phyloP scores from a whole-genome alignment of 1,284 basidiomycete species.

The Moniliophthora roreri region DNA sequence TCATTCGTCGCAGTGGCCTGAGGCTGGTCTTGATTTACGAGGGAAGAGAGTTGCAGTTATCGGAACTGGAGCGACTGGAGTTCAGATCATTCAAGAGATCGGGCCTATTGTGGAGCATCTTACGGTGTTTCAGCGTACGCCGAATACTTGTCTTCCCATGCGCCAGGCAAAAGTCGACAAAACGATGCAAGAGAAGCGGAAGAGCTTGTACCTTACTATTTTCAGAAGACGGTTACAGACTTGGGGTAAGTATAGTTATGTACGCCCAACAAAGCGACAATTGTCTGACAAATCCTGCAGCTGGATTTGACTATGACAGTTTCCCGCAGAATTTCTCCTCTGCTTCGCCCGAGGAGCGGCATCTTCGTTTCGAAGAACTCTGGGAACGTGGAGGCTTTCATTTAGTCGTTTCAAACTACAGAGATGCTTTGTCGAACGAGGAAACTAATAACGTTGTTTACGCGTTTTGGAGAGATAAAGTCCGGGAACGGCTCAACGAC shows the following conservation, averaged over 20 bases:
- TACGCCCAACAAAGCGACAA: too few species aligned
- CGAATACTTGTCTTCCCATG: constrained; percentile 25
- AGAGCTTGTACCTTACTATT: constrained; percentile 19
- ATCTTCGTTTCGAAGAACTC: constrained; percentile 21
- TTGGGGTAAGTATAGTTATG: constrained; percentile 14
- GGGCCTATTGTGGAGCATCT: constrained; percentile 16
- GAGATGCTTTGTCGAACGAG: constrained; percentile 18
- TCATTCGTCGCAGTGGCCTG: constrained; percentile 26
- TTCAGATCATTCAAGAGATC: constrained; percentile 24
- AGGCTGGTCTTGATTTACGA: constrained; percentile 20
- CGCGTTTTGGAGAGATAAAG: constrained; percentile 25
- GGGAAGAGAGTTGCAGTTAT: constrained; percentile 25
- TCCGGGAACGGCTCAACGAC: constrained; percentile 19
- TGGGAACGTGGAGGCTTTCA: constrained; percentile 24
- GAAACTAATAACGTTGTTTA: constrained; percentile 23
- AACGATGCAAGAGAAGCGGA: constrained; percentile 15
- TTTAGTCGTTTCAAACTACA: constrained; percentile 18
- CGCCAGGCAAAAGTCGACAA: constrained; percentile 17
- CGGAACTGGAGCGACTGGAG: constrained; percentile 23
- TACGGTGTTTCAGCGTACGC: constrained; percentile 29
- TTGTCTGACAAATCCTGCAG: background rate
- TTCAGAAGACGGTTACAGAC: constrained; percentile 22
- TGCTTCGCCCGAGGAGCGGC: constrained; percentile 22
- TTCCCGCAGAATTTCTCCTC: constrained; percentile 12
- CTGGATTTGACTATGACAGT: constrained; percentile 20